Evolutionary conservation across 2,329 filamentous ascomycete species (phyloP).

Genomic region (Cordyceps farinosa): DNA sequence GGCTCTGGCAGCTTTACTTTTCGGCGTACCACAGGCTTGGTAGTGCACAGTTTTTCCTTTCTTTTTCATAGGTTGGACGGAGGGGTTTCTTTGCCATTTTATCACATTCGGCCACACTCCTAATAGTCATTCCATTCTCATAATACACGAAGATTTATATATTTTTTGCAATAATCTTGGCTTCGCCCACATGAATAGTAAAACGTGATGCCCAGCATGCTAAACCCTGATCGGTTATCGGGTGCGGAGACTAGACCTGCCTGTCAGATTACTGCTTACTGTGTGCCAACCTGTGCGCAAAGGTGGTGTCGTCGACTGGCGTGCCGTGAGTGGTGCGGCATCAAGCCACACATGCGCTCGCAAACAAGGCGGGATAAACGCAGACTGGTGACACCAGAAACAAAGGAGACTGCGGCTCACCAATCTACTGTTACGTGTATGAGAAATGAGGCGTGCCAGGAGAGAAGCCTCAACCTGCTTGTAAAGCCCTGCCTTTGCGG

Average conservation of each 20-base stretch:
- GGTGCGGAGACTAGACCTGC: background rate
- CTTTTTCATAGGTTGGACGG: background rate
- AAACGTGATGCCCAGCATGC: background rate
- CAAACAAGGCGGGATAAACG: background rate
- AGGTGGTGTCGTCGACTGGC: background rate
- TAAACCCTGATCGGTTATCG: background rate
- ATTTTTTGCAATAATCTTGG: too few species aligned
- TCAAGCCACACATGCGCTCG: background rate
- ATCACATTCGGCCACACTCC: background rate
- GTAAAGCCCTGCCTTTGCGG: background rate
- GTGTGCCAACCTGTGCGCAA: background rate
- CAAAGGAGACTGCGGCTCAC: too few species aligned
- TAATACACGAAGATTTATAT: background rate
- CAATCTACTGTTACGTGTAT: background rate
- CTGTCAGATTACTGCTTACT: conserved; percentile 16
- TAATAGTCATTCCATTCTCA: background rate
- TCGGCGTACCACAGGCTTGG: conserved; percentile 7
- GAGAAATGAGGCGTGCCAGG: background rate
- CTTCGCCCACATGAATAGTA: background rate
- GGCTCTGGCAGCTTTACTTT: background rate
- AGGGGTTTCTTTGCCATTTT: background rate
- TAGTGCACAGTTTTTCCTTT: background rate
- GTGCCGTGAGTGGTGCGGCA: background rate
- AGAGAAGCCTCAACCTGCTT: background rate
- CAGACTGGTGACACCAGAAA: background rate